phyloP scores from a whole-genome alignment of 148 eudicot genomes.

The Linanthus parryae region DNA sequence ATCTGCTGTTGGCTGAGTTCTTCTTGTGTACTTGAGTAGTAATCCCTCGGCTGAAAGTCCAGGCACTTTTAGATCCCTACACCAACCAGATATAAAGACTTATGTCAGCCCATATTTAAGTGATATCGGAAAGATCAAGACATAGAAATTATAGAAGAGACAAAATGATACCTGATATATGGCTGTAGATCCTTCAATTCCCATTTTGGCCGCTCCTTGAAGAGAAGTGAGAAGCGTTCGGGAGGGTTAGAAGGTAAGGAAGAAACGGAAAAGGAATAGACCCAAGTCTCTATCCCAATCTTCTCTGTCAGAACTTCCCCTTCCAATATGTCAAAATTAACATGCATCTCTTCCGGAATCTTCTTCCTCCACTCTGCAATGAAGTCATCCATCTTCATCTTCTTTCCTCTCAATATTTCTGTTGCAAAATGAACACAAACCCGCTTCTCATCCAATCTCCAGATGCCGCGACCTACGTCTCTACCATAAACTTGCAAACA shows the following conservation, averaged over 20 bases:
- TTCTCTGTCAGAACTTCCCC: conserved; percentile 79
- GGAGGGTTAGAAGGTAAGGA: conserved; percentile 76
- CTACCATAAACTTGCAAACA: conserved; percentile 58
- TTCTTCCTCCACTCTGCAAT: conserved; percentile 58
- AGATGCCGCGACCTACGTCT: conserved; percentile 27
- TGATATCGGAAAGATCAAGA: too few relatives aligned
- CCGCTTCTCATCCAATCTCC: conserved; percentile 66
- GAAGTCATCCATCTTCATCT: conserved; percentile 63
- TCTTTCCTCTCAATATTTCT: conserved; percentile 49
- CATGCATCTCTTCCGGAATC: conserved; percentile 63
- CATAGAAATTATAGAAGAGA: too few relatives aligned
- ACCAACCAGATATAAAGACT: too few relatives aligned
- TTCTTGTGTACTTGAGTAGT: conserved; percentile 90
- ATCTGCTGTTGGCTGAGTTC: conserved; percentile 73
- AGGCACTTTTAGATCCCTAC: conserved; percentile 84
- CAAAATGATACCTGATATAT: conserved; percentile 77
- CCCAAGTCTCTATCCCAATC: conserved; percentile 70
- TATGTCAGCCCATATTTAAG: too few relatives aligned
- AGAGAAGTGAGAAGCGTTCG: conserved; percentile 77
- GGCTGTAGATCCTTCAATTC: conserved; percentile 96
- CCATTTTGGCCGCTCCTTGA: conserved; percentile 74
- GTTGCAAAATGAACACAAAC: conserved; percentile 79
- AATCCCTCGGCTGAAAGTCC: conserved; percentile 88
- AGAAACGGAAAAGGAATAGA: conserved; percentile 62
- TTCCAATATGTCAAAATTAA: conserved; percentile 68